Conservation (phyloP, 2,329 filamentous ascomycete genomes). For the Talaromyces funiculosus region DNA sequence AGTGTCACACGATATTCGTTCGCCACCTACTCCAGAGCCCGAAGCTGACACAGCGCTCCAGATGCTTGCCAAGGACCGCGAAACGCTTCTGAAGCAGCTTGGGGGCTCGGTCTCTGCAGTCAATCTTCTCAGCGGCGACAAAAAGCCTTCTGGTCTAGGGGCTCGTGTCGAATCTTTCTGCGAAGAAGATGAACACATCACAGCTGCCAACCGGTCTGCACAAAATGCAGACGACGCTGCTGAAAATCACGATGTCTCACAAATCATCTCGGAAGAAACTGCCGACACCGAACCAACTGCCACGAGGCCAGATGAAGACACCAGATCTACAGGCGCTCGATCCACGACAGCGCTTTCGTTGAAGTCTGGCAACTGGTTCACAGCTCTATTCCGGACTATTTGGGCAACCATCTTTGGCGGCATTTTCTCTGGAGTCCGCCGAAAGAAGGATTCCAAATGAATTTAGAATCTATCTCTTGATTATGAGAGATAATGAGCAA, state of each 20-base stretch:
- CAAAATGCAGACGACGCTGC: conserved; percentile 4
- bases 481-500: conserved; percentile 12
- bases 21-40: conserved; percentile 25
- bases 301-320: conserved; percentile 10
- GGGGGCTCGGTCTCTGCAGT: conserved; percentile 28
- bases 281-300: background rate
- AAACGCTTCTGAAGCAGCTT: conserved; percentile 28
- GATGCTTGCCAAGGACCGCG: conserved; percentile 29
- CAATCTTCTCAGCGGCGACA: conserved; percentile 67
- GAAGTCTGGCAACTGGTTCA: conserved; percentile 37
- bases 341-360: conserved; percentile 37
- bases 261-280: conserved; percentile 2
- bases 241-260: conserved; percentile 13
- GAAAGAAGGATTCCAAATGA: conserved; percentile 21
- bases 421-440: conserved; percentile 36
- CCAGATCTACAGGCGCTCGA: conserved; percentile 23
- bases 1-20: conserved; percentile 17
- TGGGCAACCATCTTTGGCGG: conserved; percentile 37
- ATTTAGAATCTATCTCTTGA: conserved; percentile 17
- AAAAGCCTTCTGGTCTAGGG: conserved; percentile 71
- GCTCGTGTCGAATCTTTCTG: conserved; percentile 42
- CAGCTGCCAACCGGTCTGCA: conserved; percentile 9
- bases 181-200: conserved; percentile 4
- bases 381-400: conserved; percentile 35
- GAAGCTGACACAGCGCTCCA: conserved; percentile 28